Conservation (phyloP, 2,329 filamentous ascomycete genomes). For the Neonectria magnoliae region DNA sequence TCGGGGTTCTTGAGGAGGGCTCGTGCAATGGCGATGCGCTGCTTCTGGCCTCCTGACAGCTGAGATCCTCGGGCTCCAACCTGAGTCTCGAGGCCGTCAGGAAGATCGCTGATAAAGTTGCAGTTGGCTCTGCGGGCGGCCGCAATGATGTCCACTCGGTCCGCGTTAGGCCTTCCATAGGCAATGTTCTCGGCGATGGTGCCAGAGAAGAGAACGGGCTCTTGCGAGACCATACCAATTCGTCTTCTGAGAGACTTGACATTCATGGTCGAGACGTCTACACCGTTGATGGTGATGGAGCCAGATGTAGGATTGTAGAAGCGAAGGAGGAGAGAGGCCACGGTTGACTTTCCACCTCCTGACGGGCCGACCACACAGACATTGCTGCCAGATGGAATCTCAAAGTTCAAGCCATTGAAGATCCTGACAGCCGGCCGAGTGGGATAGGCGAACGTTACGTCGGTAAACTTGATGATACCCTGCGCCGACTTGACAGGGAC, state of each 20-base stretch:
- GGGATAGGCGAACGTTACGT: slow-evolving; percentile 91
- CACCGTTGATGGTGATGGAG: slow-evolving; percentile 82
- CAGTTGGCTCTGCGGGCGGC: slow-evolving; percentile 95
- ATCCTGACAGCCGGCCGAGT: slow-evolving; percentile 92
- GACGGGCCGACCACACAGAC: slow-evolving; percentile 97
- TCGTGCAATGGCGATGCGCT: slow-evolving; percentile 95
- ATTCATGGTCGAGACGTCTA: slow-evolving; percentile 87
- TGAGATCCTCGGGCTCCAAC: slow-evolving; percentile 93
- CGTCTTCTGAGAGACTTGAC: slow-evolving; percentile 90
- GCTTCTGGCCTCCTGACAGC: slow-evolving; percentile 95
- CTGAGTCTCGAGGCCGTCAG: slow-evolving; percentile 92
- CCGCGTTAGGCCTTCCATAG: slow-evolving; percentile 85
- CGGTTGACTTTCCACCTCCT: slow-evolving; percentile 95
- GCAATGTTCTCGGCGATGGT: slow-evolving; percentile 90
- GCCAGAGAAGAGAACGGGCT: slow-evolving; percentile 91
- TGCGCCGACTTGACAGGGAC: slow-evolving; percentile 82
- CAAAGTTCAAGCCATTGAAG: slow-evolving; percentile 88
- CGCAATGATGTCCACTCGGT: slow-evolving; percentile 80
- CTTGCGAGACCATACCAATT: slow-evolving; percentile 95
- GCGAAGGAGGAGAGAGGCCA: slow-evolving; percentile 87
- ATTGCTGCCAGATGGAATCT: slow-evolving; percentile 91
- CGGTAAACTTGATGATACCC: slow-evolving; percentile 86
- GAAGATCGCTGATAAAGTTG: slow-evolving; percentile 95
- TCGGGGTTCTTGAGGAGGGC: slow-evolving; percentile 96
- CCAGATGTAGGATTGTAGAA: slow-evolving; percentile 89